Base-by-base conservation (phyloP, 768 basidiomycete species). In the Pholiota conissans region DNA sequence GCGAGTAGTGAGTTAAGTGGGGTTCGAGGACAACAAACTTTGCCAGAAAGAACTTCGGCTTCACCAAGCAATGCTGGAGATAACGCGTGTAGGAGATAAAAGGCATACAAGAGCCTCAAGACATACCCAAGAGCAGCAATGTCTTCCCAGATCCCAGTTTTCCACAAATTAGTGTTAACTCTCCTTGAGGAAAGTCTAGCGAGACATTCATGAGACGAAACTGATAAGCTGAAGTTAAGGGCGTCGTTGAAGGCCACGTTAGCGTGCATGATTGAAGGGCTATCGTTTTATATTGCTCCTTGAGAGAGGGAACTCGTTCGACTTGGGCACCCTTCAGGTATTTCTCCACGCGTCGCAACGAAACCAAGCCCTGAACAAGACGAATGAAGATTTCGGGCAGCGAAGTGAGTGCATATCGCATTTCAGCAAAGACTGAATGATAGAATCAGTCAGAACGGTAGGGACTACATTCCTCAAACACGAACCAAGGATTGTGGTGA, bases 361-460 rank as follows among this genome's bases (percentile, higher is more conserved):
- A 95, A 14, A 97, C 91, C 46, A 90, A 77, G 52, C 85, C 83
- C 88, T 89, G 49, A 14, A 48, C 52, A 74, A 91, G 79, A 65
- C 92, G 90, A 70, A 96, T 92, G 66, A 95, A 85, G 0, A 91
- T 93, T 70, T 95, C 93, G 0, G 95, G 95, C 5, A 97, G 81
- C 0, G 89, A 89, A 64, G 88, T 93, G 52, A 96, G 79, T 2
- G 90, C 91, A 63, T 87, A 95, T 66, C 89, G 89, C 81, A 96
- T 85, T 72, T 94, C 91, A 52, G 81, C 80, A 73, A 96, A 95
- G 20, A 96, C 92, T 84, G 52, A n/a, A n/a, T 3, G 4, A 7
- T 6, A 5, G n/a, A 6, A 0, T 49, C 20, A 27, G 18, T 10
- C 57, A 49, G 20, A 8, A 18, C 16, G 16, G 11, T 24, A 40